These are phyloP conservation scores for Puccinia novopanici DNA, from an alignment of 1,284 basidiomycete species.

Conservation along the genomic window DNA sequence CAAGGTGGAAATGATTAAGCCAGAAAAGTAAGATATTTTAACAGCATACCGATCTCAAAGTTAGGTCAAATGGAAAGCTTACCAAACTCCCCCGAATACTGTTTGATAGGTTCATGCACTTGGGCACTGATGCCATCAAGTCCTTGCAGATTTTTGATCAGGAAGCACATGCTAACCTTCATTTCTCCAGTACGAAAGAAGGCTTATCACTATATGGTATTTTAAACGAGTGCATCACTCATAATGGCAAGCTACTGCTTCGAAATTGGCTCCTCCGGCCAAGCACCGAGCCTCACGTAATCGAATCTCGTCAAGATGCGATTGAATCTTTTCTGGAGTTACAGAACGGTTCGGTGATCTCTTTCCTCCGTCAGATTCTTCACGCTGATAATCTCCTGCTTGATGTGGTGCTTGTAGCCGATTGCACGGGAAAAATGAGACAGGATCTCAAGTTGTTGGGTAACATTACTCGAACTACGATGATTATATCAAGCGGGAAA, in stretches of 20 bases:
- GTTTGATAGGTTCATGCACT: conserved; percentile 39
- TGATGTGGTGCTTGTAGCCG: conserved; percentile 3
- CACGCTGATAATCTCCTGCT: neutral
- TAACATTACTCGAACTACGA: conserved; percentile 31
- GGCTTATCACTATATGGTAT: conserved; percentile 47
- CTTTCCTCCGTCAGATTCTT: neutral
- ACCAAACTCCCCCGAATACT: neutral
- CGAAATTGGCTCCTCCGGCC: conserved; percentile 45
- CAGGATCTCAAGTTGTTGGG: conserved; percentile 30
- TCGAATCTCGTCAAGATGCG: conserved; percentile 31
- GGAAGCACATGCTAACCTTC: conserved; percentile 48
- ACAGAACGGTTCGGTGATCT: conserved; percentile 29
- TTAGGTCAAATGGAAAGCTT: neutral
- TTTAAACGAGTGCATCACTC: conserved; percentile 45
- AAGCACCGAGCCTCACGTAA: conserved; percentile 25
- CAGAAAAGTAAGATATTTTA: conserved; percentile 15
- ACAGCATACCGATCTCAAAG: neutral
- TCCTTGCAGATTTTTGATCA: conserved; percentile 44
- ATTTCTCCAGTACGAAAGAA: conserved; percentile 41
- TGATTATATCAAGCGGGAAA: conserved; percentile 48
- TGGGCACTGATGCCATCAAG: conserved; percentile 24
- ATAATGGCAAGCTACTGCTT: conserved; percentile 32
- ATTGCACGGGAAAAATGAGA: conserved; percentile 32
- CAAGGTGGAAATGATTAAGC: conserved; percentile 43
- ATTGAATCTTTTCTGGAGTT: conserved; percentile 43